These are phyloP conservation scores for Boechera stricta DNA, from an alignment of 345 rosid genomes.

Conservation along the genomic window DNA sequence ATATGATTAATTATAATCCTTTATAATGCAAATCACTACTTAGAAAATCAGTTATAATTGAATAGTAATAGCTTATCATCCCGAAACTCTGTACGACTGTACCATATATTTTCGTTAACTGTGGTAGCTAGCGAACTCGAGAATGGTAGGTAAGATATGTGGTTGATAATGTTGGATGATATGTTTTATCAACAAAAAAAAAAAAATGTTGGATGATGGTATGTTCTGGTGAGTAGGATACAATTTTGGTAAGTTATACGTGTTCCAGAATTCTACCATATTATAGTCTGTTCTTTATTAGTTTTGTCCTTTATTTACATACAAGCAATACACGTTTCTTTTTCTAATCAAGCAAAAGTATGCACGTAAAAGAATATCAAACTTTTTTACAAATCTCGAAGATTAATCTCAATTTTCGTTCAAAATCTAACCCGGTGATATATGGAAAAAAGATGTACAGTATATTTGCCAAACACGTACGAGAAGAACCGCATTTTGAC, in stretches of 20 bases:
- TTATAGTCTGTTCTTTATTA: too few species aligned
- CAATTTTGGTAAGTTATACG: neutral
- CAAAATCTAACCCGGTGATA: too few species aligned
- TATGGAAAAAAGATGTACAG: too few species aligned
- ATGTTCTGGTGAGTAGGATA: neutral
- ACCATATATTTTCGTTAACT: neutral
- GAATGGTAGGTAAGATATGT: slow-evolving; percentile 38
- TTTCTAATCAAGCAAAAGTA: too few species aligned
- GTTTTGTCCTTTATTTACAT: too few species aligned
- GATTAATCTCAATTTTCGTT: too few species aligned
- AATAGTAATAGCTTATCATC: neutral
- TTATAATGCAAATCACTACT: neutral
- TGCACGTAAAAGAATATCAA: too few species aligned
- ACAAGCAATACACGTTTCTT: too few species aligned
- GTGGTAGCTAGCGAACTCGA: slow-evolving; percentile 21
- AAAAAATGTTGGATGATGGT: neutral
- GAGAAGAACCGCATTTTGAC: too few species aligned
- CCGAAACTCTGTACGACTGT: neutral
- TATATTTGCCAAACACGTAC: too few species aligned
- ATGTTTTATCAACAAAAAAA: neutral
- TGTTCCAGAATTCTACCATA: neutral
- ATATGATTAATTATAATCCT: too few species aligned
- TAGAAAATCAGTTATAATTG: neutral
- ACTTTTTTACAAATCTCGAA: too few species aligned
- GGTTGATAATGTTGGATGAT: slow-evolving; percentile 12